Conservation (phyloP, 1,284 basidiomycete genomes). For the Anthracocystis panici-leucophaei region DNA sequence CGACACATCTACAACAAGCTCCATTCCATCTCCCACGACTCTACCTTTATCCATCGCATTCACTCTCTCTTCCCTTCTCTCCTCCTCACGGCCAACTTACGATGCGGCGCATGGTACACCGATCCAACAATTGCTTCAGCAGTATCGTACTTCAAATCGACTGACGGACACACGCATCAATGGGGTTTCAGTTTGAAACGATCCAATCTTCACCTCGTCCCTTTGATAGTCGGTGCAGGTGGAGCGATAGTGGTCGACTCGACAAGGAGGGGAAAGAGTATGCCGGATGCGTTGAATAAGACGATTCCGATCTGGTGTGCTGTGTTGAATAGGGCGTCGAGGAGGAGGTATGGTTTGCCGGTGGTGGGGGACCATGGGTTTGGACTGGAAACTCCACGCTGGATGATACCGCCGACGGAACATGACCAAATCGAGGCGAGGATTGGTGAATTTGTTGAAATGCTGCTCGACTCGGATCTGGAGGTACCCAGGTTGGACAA, state of each 20-base stretch:
- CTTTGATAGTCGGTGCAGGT: constrained; percentile 76
- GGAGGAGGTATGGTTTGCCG: constrained; percentile 23
- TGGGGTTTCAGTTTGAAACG: constrained; percentile 71
- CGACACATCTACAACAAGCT: constrained; percentile 53
- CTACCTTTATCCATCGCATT: constrained; percentile 27
- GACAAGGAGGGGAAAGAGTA: constrained; percentile 89
- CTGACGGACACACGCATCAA: constrained; percentile 86
- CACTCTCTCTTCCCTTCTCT: constrained; percentile 16
- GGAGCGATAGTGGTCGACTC: constrained; percentile 92
- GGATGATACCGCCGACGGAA: constrained; percentile 51
- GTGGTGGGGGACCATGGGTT: constrained; percentile 68
- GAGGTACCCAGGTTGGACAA: constrained; percentile 69
- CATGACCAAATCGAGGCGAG: constrained; percentile 76
- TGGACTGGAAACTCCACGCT: constrained; percentile 53
- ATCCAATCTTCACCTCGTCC: constrained; percentile 84
- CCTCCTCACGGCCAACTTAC: constrained; percentile 79
- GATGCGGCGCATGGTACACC: constrained; percentile 95
- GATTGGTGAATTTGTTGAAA: constrained; percentile 77
- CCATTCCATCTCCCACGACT: constrained; percentile 31
- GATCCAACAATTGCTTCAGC: constrained; percentile 74
- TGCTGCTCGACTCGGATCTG: constrained; percentile 73
- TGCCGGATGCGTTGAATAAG: constrained; percentile 93
- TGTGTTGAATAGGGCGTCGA: constrained; percentile 82
- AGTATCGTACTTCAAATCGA: constrained; percentile 93
- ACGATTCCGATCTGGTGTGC: constrained; percentile 96